Conservation (phyloP, 129 eudicot genomes). For the Heracleum sosnowskyi region DNA sequence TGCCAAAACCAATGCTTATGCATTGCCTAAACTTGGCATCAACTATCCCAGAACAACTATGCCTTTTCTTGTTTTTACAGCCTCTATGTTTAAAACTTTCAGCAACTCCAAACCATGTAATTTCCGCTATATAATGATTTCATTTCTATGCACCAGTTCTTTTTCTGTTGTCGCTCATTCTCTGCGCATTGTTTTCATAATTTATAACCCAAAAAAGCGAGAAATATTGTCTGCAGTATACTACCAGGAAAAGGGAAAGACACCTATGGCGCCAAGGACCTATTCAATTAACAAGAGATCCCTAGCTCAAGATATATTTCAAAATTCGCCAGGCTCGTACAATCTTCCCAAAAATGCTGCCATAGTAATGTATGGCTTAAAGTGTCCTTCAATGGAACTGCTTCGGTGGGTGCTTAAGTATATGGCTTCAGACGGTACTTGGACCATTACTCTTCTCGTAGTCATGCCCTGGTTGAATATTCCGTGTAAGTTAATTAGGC, state of each 20-base stretch:
- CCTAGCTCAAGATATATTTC: not conserved
- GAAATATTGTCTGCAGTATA: not conserved
- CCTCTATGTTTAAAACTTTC: not conserved
- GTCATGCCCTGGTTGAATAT: constrained; percentile 12
- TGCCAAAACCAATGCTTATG: not conserved
- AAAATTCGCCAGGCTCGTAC: not conserved
- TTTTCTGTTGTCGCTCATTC: not conserved
- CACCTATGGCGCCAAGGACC: not conserved
- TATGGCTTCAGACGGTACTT: not conserved
- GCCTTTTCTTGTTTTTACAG: not conserved
- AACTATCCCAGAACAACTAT: not conserved
- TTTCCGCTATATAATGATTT: not conserved
- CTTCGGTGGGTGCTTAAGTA: constrained; percentile 5
- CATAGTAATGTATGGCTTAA: not conserved
- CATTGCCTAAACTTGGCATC: not conserved
- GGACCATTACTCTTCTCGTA: not conserved
- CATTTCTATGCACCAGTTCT: not conserved
- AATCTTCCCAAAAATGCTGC: not conserved
- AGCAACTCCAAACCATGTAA: not conserved
- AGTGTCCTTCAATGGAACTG: constrained; percentile 1
- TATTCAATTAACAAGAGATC: not conserved
- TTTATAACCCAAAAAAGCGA: not conserved
- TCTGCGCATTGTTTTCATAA: not conserved
- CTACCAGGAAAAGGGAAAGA: not conserved
- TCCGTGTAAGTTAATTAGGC: not conserved